These are phyloP conservation scores for Penicillium frequentans DNA, from an alignment of 2,329 filamentous ascomycete genomes.

Conservation along the genomic window DNA sequence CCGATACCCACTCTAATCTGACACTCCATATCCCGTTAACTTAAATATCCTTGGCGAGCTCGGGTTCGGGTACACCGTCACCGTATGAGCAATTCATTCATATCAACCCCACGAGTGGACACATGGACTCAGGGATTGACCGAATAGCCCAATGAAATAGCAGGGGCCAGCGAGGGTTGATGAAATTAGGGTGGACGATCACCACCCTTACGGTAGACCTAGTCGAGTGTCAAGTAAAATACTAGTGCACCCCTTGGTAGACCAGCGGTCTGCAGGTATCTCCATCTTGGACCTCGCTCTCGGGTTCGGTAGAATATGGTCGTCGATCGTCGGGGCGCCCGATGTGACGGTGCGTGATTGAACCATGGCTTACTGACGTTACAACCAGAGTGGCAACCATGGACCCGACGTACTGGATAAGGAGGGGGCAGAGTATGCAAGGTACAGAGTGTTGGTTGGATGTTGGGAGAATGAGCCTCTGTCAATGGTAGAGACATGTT, in stretches of 20 bases:
- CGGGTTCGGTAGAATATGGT: neutral
- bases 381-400: neutral
- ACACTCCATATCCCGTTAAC: neutral
- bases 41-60: neutral
- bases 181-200: neutral
- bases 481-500: neutral
- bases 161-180: neutral
- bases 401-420: neutral
- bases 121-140: neutral
- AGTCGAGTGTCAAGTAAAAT: neutral
- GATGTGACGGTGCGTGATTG: neutral
- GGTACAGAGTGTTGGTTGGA: neutral
- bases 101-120: neutral
- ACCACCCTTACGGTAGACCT: neutral
- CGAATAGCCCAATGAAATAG: neutral
- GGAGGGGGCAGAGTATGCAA: neutral
- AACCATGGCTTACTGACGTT: neutral
- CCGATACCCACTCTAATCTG: neutral
- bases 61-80: neutral
- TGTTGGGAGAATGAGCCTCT: neutral
- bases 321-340: neutral
- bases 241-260: neutral
- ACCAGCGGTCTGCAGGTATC: neutral
- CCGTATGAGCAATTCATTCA: neutral
- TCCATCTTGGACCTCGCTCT: neutral